Evolutionary conservation across 768 basidiomycete genomes (phyloP).

Genomic region (Termitomyces sp.): DNA sequence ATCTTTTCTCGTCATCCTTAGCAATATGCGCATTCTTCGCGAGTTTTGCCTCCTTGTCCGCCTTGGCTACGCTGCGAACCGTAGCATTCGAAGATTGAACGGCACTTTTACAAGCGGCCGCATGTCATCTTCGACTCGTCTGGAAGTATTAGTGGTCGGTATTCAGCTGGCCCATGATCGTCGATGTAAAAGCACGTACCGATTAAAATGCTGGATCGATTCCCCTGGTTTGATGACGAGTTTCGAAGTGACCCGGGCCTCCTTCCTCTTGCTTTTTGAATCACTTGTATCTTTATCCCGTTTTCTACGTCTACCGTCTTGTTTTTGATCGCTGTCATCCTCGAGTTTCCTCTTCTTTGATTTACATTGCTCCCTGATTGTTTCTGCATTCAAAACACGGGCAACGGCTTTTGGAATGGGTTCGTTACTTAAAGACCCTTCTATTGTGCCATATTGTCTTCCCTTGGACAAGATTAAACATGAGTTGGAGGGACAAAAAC

Average conservation of each 20-base stretch:
- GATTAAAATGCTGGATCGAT: conserved; percentile 73
- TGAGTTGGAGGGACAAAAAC: background rate
- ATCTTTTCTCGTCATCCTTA: conserved; percentile 17
- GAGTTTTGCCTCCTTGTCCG: conserved; percentile 31
- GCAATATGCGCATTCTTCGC: conserved; percentile 19
- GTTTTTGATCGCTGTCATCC: conserved; percentile 24
- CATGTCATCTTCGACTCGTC: conserved; percentile 74
- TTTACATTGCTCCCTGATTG: conserved; percentile 54
- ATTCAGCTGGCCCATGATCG: background rate
- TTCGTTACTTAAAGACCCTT: conserved; percentile 45
- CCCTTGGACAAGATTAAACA: conserved; percentile 30
- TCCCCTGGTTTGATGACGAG: conserved; percentile 63
- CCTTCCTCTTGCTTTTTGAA: conserved; percentile 19
- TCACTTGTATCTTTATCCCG: conserved; percentile 16
- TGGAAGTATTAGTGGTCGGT: conserved; percentile 21
- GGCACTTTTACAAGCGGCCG: conserved; percentile 58
- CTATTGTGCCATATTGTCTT: conserved; percentile 46
- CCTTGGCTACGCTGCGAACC: conserved; percentile 41
- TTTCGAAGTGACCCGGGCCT: conserved; percentile 17
- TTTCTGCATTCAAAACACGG: conserved; percentile 61
- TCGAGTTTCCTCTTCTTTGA: conserved; percentile 41
- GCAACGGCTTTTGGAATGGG: conserved; percentile 65
- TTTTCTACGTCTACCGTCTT: conserved; percentile 32
- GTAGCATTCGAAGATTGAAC: conserved; percentile 54
- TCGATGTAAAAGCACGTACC: conserved; percentile 35